Evolutionary conservation across 139 green algal species (phyloP).

Genomic region (Volvox africanus): DNA sequence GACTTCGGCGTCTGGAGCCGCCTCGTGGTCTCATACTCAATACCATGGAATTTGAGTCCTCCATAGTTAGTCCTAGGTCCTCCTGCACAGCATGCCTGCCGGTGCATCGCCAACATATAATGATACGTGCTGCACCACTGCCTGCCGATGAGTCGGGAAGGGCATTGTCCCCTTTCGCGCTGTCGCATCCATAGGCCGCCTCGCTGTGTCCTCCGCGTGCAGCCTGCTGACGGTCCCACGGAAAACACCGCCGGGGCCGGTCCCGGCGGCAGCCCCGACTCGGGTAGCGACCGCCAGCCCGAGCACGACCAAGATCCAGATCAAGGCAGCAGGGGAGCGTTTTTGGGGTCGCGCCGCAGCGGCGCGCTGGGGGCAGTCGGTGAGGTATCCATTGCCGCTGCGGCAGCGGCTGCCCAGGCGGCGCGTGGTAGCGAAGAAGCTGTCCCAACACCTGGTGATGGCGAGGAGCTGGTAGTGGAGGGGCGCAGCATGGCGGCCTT

Average conservation of each 20-base stretch:
- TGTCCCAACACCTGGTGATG: background rate
- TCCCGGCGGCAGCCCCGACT: background rate
- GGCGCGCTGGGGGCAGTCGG: background rate
- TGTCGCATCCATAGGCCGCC: background rate
- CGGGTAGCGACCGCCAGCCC: background rate
- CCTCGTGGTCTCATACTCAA: too few relatives aligned
- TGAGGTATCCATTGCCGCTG: background rate
- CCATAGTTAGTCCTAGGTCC: too few relatives aligned
- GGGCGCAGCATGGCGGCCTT: background rate
- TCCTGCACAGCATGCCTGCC: too few relatives aligned
- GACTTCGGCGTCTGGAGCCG: too few relatives aligned
- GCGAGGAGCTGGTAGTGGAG: background rate
- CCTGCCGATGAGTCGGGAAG: too few relatives aligned
- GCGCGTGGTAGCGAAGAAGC: background rate
- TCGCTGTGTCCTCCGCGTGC: background rate
- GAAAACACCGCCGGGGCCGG: background rate
- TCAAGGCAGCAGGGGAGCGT: background rate
- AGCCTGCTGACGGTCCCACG: background rate
- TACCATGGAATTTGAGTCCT: too few relatives aligned
- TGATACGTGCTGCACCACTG: too few relatives aligned
- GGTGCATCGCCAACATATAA: too few relatives aligned
- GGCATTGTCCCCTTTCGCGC: background rate
- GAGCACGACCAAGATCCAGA: slow-evolving; percentile 28
- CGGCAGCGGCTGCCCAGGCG: background rate
- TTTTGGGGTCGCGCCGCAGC: background rate